phyloP scores from a whole-genome alignment of 2,329 filamentous ascomycete genomes.

The Knufia petricola region DNA sequence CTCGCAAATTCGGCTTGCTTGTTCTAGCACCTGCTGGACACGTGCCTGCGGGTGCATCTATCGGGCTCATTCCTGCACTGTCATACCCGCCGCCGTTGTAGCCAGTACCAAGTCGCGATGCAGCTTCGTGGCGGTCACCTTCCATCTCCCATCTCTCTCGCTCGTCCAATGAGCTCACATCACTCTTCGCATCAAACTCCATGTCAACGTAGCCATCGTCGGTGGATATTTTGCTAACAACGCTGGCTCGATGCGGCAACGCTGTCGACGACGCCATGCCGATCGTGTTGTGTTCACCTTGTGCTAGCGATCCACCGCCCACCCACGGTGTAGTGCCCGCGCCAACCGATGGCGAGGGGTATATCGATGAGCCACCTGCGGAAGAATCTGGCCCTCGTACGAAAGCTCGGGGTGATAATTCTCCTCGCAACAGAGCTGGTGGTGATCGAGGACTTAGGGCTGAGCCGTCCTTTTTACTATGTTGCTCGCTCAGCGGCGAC shows the following conservation, averaged over 20 bases:
- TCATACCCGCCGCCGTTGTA: constrained; percentile 13
- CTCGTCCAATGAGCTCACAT: constrained; percentile 22
- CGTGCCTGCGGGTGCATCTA: not conserved
- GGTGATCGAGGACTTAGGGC: not conserved
- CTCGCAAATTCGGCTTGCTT: constrained; percentile 1
- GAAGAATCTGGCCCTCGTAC: not conserved
- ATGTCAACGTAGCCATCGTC: constrained; percentile 22
- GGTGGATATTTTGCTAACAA: constrained; percentile 5
- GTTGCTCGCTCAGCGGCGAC: not conserved
- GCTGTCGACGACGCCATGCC: not conserved
- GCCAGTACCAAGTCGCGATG: not conserved
- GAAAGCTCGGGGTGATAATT: not conserved
- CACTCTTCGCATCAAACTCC: constrained; percentile 19
- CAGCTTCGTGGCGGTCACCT: not conserved
- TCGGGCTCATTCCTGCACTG: constrained; percentile 10
- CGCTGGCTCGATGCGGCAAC: not conserved
- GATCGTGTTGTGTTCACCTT: not conserved
- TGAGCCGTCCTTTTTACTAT: not conserved
- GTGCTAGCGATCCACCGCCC: constrained; percentile 1
- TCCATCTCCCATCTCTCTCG: constrained; percentile 21
- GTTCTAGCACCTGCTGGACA: not conserved
- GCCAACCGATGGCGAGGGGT: constrained; percentile 5
- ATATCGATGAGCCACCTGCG: not conserved
- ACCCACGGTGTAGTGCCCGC: not conserved
- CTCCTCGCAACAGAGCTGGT: not conserved